A percentile compares a stretch with the other conserved stretches of the same genome.
Evolutionary conservation across 441 rosid genomes (phyloP).

Genomic region (Macaranga tanarius): DNA sequence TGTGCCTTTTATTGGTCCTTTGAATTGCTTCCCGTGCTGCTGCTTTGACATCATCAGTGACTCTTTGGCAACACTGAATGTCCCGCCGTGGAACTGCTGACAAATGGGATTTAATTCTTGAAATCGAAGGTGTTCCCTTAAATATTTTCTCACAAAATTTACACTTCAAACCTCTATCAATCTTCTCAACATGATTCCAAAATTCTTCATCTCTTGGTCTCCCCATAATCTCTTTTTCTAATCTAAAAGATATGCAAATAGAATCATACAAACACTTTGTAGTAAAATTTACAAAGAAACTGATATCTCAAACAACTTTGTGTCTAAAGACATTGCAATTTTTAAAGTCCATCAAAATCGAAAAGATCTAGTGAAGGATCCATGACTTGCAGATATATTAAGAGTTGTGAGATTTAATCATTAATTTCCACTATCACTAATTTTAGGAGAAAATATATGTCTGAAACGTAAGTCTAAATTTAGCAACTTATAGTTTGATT

Average conservation of each 20-base stretch:
- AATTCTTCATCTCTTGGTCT: background rate
- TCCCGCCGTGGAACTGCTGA: constrained; percentile 5
- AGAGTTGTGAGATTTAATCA: no score
- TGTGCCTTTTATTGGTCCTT: background rate
- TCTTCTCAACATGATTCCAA: background rate
- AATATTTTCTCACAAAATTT: background rate
- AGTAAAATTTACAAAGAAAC: no score
- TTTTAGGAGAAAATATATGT: no score
- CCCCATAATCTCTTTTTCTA: background rate
- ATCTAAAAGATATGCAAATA: background rate
- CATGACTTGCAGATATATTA: no score
- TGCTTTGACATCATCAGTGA: background rate
- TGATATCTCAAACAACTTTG: no score
- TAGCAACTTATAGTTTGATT: no score
- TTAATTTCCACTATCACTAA: no score
- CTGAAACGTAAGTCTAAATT: no score
- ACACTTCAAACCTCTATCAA: background rate
- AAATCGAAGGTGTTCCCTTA: background rate
- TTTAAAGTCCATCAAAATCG: no score
- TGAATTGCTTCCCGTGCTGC: constrained; percentile 7
- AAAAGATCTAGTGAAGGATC: no score
- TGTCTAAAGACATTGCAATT: no score
- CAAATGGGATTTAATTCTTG: constrained; percentile 17
- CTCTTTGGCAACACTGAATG: constrained; percentile 3
- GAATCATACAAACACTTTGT: background rate